A percentile compares a stretch with the other conserved stretches of the same genome.
Evolutionary conservation across 768 basidiomycete species (phyloP).

Genomic region (Boletus subcaerulescens): DNA sequence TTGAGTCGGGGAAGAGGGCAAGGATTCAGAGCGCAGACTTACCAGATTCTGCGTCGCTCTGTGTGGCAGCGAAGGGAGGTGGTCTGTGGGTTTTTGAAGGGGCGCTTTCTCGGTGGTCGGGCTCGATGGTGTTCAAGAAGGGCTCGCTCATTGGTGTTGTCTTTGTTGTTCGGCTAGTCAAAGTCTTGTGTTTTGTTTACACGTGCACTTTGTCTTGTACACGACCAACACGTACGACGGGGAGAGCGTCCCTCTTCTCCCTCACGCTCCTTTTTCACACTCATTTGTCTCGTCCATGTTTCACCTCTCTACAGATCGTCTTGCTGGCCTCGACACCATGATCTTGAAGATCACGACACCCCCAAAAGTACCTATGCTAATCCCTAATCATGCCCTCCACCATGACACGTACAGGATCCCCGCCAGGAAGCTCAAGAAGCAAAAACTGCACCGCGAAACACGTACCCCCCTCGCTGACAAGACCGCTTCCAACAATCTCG

Average conservation of each 20-base stretch:
- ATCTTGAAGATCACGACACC: constrained; percentile 34
- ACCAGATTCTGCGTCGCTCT: constrained; percentile 77
- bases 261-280: constrained; percentile 3
- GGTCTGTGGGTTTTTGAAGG: constrained; percentile 28
- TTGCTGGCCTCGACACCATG: constrained; percentile 42
- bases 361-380: constrained; percentile 28
- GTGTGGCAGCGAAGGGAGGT: constrained; percentile 54
- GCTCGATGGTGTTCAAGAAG: constrained; percentile 79
- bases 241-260: constrained; percentile 2
- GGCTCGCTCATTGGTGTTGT: constrained; percentile 57
- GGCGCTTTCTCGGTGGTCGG: constrained; percentile 60
- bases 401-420: constrained; percentile 16
- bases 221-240: constrained; percentile 12
- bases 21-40: neutral
- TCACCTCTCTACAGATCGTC: constrained; percentile 38
- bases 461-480: constrained; percentile 35
- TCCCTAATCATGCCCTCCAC: constrained; percentile 21
- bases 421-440: constrained; percentile 25
- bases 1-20: constrained; percentile 3
- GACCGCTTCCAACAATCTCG: constrained; percentile 26
- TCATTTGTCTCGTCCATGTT: constrained; percentile 31
- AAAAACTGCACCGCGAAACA: constrained; percentile 12
- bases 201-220: constrained; percentile 8
- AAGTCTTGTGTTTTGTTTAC: constrained; percentile 12
- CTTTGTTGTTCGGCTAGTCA: neutral